phyloP scores from a whole-genome alignment of 495 filamentous ascomycete genomes.

The Aspergillus bertholletiae region DNA sequence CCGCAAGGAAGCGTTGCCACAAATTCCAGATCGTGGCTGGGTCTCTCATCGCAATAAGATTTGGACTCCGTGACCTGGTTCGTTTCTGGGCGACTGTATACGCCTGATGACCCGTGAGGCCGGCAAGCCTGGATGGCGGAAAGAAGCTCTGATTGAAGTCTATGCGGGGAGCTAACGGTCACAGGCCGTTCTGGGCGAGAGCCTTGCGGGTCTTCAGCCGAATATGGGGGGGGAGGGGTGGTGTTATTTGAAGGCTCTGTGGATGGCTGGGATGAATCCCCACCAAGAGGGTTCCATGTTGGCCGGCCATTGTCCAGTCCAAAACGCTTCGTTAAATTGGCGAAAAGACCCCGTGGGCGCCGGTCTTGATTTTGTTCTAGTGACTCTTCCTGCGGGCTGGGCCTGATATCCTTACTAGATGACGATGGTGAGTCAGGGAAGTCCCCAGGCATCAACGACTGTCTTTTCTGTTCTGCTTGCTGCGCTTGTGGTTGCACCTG shows the following conservation, averaged over 20 bases:
- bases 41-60: constrained; percentile 82
- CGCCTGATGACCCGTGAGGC: constrained; percentile 64
- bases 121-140: constrained; percentile 81
- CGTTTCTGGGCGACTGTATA: constrained; percentile 69
- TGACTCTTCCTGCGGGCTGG: constrained; percentile 19
- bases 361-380: constrained; percentile 29
- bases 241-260: constrained; percentile 21
- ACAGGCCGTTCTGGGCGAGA: constrained; percentile 34
- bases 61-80: constrained; percentile 76
- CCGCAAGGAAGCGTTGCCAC: constrained; percentile 66
- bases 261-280: constrained; percentile 25
- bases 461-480: constrained; percentile 9
- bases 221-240: constrained; percentile 43
- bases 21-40: constrained; percentile 75
- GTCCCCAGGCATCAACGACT: constrained; percentile 59
- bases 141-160: constrained; percentile 57
- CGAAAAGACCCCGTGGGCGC: constrained; percentile 56
- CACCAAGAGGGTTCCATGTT: constrained; percentile 19
- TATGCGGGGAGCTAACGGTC: constrained; percentile 45
- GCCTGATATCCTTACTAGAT: constrained; percentile 35
- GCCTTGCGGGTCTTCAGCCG: constrained; percentile 36
- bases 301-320: constrained; percentile 53
- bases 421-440: constrained; percentile 66
- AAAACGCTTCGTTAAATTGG: constrained; percentile 58
- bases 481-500: constrained; percentile 23